A percentile compares a stretch with the other conserved stretches of the same genome.
Conservation (phyloP, 805 yeast genomes). For the Myxozyma monticola region DNA sequence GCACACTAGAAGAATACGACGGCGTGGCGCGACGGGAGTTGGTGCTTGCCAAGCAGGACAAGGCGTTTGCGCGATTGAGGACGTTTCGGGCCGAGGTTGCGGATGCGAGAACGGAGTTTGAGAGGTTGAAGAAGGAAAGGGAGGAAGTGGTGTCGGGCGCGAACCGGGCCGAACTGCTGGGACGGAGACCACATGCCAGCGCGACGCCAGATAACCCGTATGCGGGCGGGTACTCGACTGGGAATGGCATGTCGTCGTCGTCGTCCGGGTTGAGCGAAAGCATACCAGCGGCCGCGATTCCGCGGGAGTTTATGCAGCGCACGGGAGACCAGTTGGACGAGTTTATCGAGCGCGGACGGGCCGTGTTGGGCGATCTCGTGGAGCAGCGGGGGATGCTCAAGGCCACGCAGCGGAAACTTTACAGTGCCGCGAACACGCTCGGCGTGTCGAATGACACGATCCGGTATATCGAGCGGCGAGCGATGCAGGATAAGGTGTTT, state of each 20-base stretch:
- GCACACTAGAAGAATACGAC: constrained; percentile 72
- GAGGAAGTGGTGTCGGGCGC: constrained; percentile 53
- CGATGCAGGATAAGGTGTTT: constrained; percentile 80
- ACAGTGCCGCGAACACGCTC: constrained; percentile 69
- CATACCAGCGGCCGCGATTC: constrained; percentile 41
- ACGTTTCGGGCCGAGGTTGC: constrained; percentile 50
- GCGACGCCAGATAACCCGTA: constrained; percentile 39
- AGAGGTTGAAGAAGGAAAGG: constrained; percentile 54
- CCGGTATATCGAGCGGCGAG: constrained; percentile 72
- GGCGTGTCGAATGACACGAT: constrained; percentile 89
- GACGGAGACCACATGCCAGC: constrained; percentile 40
- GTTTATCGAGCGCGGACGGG: constrained; percentile 84
- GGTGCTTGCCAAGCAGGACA: constrained; percentile 53
- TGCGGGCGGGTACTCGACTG: constrained; percentile 18
- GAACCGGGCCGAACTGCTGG: constrained; percentile 56
- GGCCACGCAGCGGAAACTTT: constrained; percentile 62
- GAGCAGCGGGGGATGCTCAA: constrained; percentile 76
- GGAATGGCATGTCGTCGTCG: constrained; percentile 3
- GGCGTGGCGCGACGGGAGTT: constrained; percentile 60
- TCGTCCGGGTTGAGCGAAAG: constrained; percentile 2
- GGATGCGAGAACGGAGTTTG: constrained; percentile 53
- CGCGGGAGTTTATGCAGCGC: constrained; percentile 55
- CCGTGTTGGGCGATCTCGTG: constrained; percentile 79
- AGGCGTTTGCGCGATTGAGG: constrained; percentile 59
- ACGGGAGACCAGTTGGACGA: constrained; percentile 85